Conservation (phyloP, 768 basidiomycete genomes). For the Mrakia gelida region DNA sequence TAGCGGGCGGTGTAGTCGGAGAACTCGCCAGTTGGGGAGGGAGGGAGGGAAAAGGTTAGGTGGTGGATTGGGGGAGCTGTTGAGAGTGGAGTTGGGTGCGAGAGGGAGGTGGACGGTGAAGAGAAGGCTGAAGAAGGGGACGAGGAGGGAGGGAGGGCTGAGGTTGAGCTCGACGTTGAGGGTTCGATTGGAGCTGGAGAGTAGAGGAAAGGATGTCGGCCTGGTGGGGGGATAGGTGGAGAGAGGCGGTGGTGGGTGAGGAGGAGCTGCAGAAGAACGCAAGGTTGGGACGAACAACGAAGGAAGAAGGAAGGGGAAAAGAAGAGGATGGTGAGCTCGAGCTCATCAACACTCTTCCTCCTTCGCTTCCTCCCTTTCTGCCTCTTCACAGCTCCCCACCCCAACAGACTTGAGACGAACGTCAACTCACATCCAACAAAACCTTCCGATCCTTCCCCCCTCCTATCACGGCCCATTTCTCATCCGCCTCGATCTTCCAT, state of each 20-base stretch:
- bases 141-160: no score
- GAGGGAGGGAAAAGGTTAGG: slow-evolving; percentile 38
- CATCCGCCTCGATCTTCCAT: slow-evolving; percentile 29
- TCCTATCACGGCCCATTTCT: slow-evolving; percentile 73
- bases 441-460: slow-evolving; percentile 62
- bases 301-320: no score
- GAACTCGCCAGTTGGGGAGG: slow-evolving; percentile 57
- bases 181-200: background rate
- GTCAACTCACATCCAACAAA: slow-evolving; percentile 65
- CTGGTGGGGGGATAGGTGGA: slow-evolving; percentile 26
- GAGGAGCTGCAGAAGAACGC: slow-evolving; percentile 4
- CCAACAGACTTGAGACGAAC: no score
- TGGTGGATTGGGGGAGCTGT: slow-evolving; percentile 57
- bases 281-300: slow-evolving; percentile 45
- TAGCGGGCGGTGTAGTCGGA: slow-evolving; percentile 92
- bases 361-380: no score
- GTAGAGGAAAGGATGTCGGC: slow-evolving; percentile 30
- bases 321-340: slow-evolving; percentile 45
- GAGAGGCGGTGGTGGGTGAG: slow-evolving; percentile 20
- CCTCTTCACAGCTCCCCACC: background rate
- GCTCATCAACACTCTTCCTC: background rate
- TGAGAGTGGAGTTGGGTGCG: no score
- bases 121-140: slow-evolving; percentile 57
- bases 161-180: background rate
- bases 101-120: no score